These are phyloP conservation scores for Oryza glaberrima DNA, from an alignment of 176 grass and related monocot genomes.

Conservation along the genomic window DNA sequence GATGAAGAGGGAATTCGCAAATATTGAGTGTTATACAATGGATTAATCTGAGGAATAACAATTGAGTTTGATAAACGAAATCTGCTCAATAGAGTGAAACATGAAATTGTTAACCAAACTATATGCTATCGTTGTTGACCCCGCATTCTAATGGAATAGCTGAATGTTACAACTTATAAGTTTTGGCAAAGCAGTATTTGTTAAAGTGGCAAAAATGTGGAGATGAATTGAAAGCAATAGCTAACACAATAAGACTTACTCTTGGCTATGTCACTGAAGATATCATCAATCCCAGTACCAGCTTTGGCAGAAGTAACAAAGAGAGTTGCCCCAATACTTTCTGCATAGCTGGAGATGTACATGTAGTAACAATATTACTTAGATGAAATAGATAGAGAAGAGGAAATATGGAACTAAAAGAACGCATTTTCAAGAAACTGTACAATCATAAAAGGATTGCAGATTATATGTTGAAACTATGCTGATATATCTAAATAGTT, in stretches of 20 bases:
- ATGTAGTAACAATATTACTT: conserved; percentile 22
- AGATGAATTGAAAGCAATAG: conserved; percentile 3
- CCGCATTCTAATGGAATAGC: background rate
- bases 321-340: conserved; percentile 61
- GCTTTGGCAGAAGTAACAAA: conserved; percentile 83
- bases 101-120: background rate
- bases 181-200: background rate
- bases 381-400: background rate
- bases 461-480: background rate
- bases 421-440: background rate
- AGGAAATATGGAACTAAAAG: conserved; percentile 8
- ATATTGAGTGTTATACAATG: background rate
- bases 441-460: background rate
- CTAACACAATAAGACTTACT: conserved; percentile 47
- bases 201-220: background rate
- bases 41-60: background rate
- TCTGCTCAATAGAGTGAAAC: background rate
- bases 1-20: background rate
- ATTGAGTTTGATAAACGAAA: background rate
- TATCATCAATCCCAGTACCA: conserved; percentile 62
- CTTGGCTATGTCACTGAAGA: conserved; percentile 71
- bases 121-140: background rate
- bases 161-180: background rate
- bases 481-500: background rate
- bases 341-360: conserved; percentile 58